phyloP scores from a whole-genome alignment of 768 basidiomycete genomes.

The Collybia mongolica region DNA sequence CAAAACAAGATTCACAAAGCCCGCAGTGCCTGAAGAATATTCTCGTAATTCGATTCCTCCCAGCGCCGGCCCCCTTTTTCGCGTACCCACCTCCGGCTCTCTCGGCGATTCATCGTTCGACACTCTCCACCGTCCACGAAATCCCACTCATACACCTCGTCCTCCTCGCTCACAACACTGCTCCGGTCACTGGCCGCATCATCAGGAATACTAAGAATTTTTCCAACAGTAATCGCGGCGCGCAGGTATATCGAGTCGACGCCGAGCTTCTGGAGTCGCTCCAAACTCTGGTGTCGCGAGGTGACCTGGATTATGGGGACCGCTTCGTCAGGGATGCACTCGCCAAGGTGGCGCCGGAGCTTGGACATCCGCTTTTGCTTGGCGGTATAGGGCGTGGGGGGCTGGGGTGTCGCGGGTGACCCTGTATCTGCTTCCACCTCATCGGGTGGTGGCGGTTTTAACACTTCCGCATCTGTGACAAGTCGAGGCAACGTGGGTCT shows the following conservation, averaged over 20 bases:
- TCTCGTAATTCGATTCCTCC: constrained; percentile 32
- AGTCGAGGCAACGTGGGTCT: neutral
- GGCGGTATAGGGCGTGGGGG: constrained; percentile 26
- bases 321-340: constrained; percentile 19
- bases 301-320: constrained; percentile 2
- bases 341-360: constrained; percentile 31
- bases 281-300: neutral
- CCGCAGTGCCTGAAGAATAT: constrained; percentile 32
- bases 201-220: constrained; percentile 8
- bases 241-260: constrained; percentile 4
- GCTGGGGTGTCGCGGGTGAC: constrained; percentile 13
- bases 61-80: constrained; percentile 36
- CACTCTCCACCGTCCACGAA: constrained; percentile 11
- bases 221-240: constrained; percentile 10
- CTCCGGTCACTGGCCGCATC: constrained; percentile 10
- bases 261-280: neutral
- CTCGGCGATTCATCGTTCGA: constrained; percentile 11
- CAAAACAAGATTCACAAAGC: constrained; percentile 18
- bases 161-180: constrained; percentile 7
- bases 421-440: neutral
- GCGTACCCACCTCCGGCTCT: constrained; percentile 35
- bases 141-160: constrained; percentile 8
- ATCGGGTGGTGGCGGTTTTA: neutral
- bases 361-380: constrained; percentile 27
- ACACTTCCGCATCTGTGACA: neutral